phyloP scores from a whole-genome alignment of 1,284 basidiomycete species.

The Apiotrichum mycotoxinovorans region DNA sequence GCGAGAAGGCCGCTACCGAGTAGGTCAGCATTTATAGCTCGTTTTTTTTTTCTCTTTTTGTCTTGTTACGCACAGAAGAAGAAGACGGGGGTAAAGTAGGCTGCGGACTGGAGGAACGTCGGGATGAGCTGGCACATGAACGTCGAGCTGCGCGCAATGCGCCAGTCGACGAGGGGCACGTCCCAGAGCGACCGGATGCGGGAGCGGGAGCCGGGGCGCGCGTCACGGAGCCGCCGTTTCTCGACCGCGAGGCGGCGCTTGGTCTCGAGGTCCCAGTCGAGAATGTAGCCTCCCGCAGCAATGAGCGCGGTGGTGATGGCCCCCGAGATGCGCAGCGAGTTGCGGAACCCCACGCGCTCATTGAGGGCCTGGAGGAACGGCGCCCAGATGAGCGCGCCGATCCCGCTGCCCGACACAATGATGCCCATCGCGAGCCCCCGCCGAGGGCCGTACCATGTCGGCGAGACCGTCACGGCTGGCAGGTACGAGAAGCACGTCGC shows the following conservation, averaged over 20 bases:
- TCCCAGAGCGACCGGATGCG: constrained; percentile 10
- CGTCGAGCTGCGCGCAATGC: constrained; percentile 22
- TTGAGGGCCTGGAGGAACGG: constrained; percentile 29
- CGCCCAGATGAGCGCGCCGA: constrained; percentile 34
- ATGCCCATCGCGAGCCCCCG: constrained; percentile 37
- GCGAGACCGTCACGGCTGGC: constrained; percentile 30
- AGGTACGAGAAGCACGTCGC: constrained; percentile 34
- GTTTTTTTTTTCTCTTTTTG: too few species aligned
- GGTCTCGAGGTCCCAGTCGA: constrained; percentile 31
- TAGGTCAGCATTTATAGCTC: too few species aligned
- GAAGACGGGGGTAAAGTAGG: constrained; percentile 38
- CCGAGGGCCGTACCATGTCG: constrained; percentile 28
- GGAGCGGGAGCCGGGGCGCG: not conserved
- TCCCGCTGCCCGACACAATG: constrained; percentile 34
- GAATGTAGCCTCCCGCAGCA: constrained; percentile 9
- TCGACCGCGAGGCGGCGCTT: constrained; percentile 23
- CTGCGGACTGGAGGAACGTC: constrained; percentile 23
- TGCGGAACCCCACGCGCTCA: constrained; percentile 24
- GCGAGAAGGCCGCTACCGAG: too few species aligned
- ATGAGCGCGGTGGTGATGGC: constrained; percentile 20
- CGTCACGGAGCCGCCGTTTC: not conserved
- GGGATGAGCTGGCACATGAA: constrained; percentile 28
- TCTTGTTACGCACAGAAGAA: constrained; percentile 39
- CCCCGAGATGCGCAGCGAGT: constrained; percentile 27
- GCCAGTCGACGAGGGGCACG: constrained; percentile 30